Conservation (phyloP, 2,329 filamentous ascomycete species). For the Ceratocystis variospora region DNA sequence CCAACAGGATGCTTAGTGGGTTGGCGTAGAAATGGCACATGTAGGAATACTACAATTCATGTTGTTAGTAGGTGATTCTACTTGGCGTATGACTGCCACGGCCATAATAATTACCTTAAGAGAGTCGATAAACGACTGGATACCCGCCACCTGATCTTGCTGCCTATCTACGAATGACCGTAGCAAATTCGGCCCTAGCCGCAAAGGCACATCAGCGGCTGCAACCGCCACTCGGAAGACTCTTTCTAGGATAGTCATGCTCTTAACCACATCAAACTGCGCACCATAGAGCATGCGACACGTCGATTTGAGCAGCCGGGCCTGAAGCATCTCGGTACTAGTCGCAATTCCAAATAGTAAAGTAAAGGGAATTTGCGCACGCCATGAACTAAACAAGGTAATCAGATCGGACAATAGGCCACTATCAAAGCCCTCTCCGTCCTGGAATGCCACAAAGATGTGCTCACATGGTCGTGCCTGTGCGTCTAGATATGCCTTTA, state of each 20-base stretch:
- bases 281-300: conserved; percentile 53
- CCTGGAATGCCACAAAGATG: conserved; percentile 61
- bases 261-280: conserved; percentile 66
- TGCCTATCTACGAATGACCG: conserved; percentile 55
- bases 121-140: conserved; percentile 56
- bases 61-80: not conserved
- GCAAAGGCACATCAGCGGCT: conserved; percentile 40
- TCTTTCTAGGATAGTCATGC: conserved; percentile 55
- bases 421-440: conserved; percentile 70
- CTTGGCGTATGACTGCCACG: not conserved
- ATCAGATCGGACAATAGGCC: conserved; percentile 58
- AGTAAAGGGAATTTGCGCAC: conserved; percentile 61
- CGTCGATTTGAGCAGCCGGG: conserved; percentile 54
- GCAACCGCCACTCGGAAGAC: conserved; percentile 55
- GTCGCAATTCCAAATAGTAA: conserved; percentile 70
- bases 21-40: conserved; percentile 82
- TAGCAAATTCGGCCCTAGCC: conserved; percentile 51
- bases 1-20: conserved; percentile 51
- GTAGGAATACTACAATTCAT: conserved; percentile 52
- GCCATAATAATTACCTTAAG: conserved; percentile 40
- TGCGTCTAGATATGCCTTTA: conserved; percentile 47
- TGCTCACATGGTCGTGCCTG: conserved; percentile 32
- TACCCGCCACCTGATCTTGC: conserved; percentile 61
- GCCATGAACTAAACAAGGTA: conserved; percentile 52
- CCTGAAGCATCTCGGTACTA: conserved; percentile 65